phyloP scores from a whole-genome alignment of 345 rosid species.

The Mercurialis annua region DNA sequence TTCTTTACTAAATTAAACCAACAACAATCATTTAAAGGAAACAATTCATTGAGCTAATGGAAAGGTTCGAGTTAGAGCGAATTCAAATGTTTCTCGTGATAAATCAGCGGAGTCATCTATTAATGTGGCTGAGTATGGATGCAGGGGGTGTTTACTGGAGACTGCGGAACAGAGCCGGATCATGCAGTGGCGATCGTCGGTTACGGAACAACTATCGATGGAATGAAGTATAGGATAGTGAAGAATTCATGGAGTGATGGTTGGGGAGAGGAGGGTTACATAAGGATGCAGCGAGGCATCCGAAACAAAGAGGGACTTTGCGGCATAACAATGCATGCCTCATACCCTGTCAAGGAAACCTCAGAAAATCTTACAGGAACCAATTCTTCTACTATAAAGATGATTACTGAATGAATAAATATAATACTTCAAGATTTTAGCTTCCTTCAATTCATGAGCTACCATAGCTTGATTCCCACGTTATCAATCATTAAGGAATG shows the following conservation, averaged over 20 bases:
- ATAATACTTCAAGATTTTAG: slow-evolving; percentile 14
- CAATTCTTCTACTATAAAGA: slow-evolving; percentile 37
- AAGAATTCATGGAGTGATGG: slow-evolving; percentile 65
- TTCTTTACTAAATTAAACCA: too few relatives aligned
- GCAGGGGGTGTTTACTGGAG: slow-evolving; percentile 64
- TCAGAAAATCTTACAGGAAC: slow-evolving; percentile 31
- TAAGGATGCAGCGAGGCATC: slow-evolving; percentile 55
- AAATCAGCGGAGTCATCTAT: background rate
- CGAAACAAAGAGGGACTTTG: slow-evolving; percentile 47
- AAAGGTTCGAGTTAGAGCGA: too few relatives aligned
- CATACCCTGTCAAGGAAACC: slow-evolving; percentile 54
- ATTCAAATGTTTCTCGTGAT: background rate
- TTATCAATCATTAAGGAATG: too few relatives aligned
- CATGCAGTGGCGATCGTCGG: slow-evolving; percentile 65
- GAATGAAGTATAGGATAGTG: slow-evolving; percentile 68
- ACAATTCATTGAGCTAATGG: too few relatives aligned
- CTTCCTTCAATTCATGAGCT: slow-evolving; percentile 56
- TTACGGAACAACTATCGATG: slow-evolving; percentile 51
- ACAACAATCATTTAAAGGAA: too few relatives aligned
- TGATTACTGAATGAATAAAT: slow-evolving; percentile 18
- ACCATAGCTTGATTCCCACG: slow-evolving; percentile 45
- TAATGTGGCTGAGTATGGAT: background rate
- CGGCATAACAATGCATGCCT: slow-evolving; percentile 70
- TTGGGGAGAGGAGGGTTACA: slow-evolving; percentile 77
- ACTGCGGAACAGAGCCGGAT: slow-evolving; percentile 52